Evolutionary conservation across 495 filamentous ascomycete genomes (phyloP).

Genomic region (Penicillium subrubescens): DNA sequence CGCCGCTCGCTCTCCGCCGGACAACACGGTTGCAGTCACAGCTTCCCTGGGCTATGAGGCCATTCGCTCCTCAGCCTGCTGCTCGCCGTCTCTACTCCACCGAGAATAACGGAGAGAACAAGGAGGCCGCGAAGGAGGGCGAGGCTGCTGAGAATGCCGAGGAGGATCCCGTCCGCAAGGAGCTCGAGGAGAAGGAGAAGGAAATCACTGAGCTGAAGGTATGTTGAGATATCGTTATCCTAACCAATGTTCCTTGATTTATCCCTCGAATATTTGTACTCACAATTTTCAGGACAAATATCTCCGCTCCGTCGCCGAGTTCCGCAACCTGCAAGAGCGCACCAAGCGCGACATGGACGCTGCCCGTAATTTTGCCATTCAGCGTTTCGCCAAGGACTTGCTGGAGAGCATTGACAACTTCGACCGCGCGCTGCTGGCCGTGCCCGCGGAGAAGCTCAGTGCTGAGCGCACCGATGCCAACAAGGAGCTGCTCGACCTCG

Average conservation of each 20-base stretch:
- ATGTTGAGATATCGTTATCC: conserved; percentile 17
- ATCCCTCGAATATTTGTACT: background rate
- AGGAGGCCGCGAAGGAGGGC: conserved; percentile 31
- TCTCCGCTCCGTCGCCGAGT: conserved; percentile 90
- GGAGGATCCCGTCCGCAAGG: conserved; percentile 54
- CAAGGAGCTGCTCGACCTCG: conserved; percentile 75
- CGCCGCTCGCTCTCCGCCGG: conserved; percentile 40
- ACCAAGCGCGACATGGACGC: conserved; percentile 86
- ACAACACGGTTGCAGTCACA: conserved; percentile 43
- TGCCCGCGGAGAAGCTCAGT: conserved; percentile 70
- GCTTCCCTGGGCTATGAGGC: conserved; percentile 30
- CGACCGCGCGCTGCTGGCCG: conserved; percentile 82
- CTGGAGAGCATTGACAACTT: conserved; percentile 95
- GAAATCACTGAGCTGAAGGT: conserved; percentile 90
- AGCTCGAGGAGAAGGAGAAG: conserved; percentile 82
- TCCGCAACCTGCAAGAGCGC: conserved; percentile 94
- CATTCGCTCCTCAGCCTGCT: conserved; percentile 31
- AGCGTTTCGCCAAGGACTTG: conserved; percentile 91
- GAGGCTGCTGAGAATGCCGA: conserved; percentile 41
- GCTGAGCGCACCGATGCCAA: conserved; percentile 44
- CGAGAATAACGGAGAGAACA: conserved; percentile 30
- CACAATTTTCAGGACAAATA: conserved; percentile 73
- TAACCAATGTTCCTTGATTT: background rate
- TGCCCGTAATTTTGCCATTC: conserved; percentile 89
- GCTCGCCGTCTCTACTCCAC: conserved; percentile 45